These are phyloP conservation scores for Neophaeococcomyces mojaviensis DNA, from an alignment of 2,329 filamentous ascomycete species.

Conservation along the genomic window DNA sequence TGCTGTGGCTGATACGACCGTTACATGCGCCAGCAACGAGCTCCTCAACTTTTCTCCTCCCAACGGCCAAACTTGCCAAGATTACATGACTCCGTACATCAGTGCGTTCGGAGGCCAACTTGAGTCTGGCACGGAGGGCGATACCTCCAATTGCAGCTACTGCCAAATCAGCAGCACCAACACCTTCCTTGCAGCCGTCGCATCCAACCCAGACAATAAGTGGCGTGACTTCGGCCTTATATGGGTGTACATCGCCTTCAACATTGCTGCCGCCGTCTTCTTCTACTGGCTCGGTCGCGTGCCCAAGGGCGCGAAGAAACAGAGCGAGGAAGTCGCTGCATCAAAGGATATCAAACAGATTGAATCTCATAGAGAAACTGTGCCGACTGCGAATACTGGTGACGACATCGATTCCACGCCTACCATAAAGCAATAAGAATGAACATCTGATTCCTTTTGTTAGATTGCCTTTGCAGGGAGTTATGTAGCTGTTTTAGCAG, in stretches of 20 bases:
- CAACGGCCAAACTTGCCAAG: conserved; percentile 48
- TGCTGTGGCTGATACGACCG: conserved; percentile 59
- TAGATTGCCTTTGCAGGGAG: too few relatives aligned
- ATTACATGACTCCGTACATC: conserved; percentile 53
- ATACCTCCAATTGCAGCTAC: conserved; percentile 42
- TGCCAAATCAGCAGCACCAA: conserved; percentile 42
- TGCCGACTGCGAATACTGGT: too few relatives aligned
- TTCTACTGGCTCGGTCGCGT: conserved; percentile 60
- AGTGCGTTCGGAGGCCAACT: conserved; percentile 43
- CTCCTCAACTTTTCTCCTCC: conserved; percentile 59
- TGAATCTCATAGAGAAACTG: too few relatives aligned
- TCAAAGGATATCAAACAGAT: not conserved
- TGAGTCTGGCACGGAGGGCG: conserved; percentile 38
- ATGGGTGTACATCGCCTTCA: conserved; percentile 60
- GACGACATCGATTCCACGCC: too few relatives aligned
- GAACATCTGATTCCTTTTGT: too few relatives aligned
- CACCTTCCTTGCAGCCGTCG: conserved; percentile 37
- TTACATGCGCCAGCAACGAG: conserved; percentile 64
- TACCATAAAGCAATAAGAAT: too few relatives aligned
- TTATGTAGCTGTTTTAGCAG: too few relatives aligned
- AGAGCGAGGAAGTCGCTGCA: conserved; percentile 4
- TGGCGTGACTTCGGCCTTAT: conserved; percentile 67
- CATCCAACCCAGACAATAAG: conserved; percentile 38
- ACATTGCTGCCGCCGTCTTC: conserved; percentile 50
- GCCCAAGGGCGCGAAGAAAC: conserved; percentile 28